A percentile compares a stretch with the other conserved stretches of the same genome.
These are phyloP conservation scores for Salvia sclarea DNA, from an alignment of 305 asterid species.

Conservation along the genomic window DNA sequence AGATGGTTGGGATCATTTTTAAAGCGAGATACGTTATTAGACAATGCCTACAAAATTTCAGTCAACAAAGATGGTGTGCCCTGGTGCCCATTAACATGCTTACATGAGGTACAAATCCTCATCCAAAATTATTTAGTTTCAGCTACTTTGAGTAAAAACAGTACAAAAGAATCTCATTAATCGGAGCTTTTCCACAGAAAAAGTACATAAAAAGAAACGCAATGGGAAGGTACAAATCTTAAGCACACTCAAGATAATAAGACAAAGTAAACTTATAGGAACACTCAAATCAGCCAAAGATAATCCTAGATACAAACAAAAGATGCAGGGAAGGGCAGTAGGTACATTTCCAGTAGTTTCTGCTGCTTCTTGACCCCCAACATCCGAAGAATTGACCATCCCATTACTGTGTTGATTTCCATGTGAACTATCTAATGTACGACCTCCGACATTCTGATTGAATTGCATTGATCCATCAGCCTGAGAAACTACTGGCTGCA, in stretches of 20 bases:
- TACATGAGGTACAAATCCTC: conserved; percentile 23
- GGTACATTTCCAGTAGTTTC: conserved; percentile 64
- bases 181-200: not conserved
- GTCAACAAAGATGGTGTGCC: not conserved
- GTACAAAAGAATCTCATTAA: conserved; percentile 14
- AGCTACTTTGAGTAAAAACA: not conserved
- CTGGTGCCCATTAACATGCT: not conserved
- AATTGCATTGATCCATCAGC: conserved; percentile 63
- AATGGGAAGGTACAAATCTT: conserved; percentile 14
- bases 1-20: conserved; percentile 17
- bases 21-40: not conserved
- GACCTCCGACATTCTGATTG: conserved; percentile 54
- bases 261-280: conserved; percentile 9
- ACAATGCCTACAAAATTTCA: not conserved
- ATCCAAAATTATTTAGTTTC: conserved; percentile 17
- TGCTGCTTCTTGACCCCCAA: conserved; percentile 48
- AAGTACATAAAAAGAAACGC: conserved; percentile 15
- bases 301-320: not conserved
- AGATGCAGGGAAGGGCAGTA: conserved; percentile 6
- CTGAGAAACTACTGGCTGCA: conserved; percentile 54
- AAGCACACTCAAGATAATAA: conserved; percentile 23
- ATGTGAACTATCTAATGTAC: conserved; percentile 46
- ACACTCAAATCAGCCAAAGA: conserved; percentile 10
- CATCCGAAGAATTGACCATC: conserved; percentile 43
- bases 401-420: conserved; percentile 60